phyloP scores from a whole-genome alignment of 1,284 basidiomycete species.

The Kalmanozyma brasiliensis region DNA sequence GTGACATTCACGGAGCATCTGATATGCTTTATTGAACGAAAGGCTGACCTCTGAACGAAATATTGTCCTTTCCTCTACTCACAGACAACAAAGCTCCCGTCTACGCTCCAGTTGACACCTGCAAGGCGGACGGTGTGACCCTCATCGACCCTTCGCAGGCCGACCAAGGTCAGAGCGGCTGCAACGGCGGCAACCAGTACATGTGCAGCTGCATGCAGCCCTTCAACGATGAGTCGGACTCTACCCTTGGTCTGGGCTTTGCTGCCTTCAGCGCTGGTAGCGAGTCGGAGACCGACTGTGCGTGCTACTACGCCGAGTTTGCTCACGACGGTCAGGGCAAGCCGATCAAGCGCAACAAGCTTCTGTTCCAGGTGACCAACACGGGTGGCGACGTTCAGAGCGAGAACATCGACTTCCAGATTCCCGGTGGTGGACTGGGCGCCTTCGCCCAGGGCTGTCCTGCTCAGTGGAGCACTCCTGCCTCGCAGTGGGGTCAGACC shows the following conservation, averaged over 20 bases:
- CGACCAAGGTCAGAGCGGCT: slow-evolving; percentile 24
- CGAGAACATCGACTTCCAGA: slow-evolving; percentile 38
- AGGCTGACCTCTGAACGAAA: no score
- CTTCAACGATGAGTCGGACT: slow-evolving; percentile 18
- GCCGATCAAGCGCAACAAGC: slow-evolving; percentile 33
- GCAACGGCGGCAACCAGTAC: slow-evolving; percentile 42
- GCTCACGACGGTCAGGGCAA: slow-evolving; percentile 21
- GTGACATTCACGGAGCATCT: no score
- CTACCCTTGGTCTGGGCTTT: slow-evolving; percentile 22
- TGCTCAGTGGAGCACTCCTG: slow-evolving; percentile 19
- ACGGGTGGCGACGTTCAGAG: slow-evolving; percentile 32
- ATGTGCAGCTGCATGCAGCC: slow-evolving; percentile 46
- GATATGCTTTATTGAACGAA: no score
- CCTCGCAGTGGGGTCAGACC: slow-evolving; percentile 19
- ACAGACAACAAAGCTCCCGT: slow-evolving; percentile 14
- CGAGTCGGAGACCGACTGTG: slow-evolving; percentile 29
- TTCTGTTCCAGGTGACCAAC: slow-evolving; percentile 45
- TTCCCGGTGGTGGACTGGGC: slow-evolving; percentile 47
- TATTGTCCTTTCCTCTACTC: no score
- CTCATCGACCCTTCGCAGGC: slow-evolving; percentile 13
- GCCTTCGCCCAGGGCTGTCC: slow-evolving; percentile 34
- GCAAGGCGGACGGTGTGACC: slow-evolving; percentile 38
- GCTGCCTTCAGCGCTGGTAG: slow-evolving; percentile 28
- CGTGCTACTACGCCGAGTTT: slow-evolving; percentile 36
- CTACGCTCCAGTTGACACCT: slow-evolving; percentile 31